Evolutionary conservation across 2,329 filamentous ascomycete genomes (phyloP).

Genomic region (Stachybotrys chlorohalonatus): DNA sequence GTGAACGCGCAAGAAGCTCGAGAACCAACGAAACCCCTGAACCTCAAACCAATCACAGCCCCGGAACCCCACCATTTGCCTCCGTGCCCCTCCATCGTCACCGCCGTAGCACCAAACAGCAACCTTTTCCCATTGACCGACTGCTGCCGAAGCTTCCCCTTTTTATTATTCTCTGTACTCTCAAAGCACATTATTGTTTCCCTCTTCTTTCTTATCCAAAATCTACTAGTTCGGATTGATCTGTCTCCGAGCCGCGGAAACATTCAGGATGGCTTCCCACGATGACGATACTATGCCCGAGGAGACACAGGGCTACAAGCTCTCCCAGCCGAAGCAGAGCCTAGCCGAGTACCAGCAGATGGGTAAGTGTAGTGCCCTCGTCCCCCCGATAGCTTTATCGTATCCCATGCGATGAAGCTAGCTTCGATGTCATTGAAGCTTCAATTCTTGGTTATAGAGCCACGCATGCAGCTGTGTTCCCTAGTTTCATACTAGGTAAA

Average conservation of each 20-base stretch:
- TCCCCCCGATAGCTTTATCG: not conserved
- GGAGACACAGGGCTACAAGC: conserved; percentile 93
- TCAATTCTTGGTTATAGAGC: no score
- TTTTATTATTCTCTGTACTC: not conserved
- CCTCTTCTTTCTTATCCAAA: not conserved
- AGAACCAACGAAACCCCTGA: not conserved
- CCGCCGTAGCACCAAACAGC: not conserved
- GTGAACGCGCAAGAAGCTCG: no score
- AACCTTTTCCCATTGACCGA: conserved; percentile 3
- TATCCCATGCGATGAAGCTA: not conserved
- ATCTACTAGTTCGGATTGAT: not conserved
- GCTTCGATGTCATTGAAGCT: not conserved
- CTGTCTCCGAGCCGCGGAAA: not conserved
- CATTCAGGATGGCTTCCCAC: conserved; percentile 53
- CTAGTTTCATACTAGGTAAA: not conserved
- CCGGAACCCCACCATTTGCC: not conserved
- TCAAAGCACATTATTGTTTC: not conserved
- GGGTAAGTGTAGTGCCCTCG: conserved; percentile 46
- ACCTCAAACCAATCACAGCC: not conserved
- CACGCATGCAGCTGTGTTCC: no score
- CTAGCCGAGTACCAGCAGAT: conserved; percentile 90
- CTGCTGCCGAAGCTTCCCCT: conserved; percentile 1
- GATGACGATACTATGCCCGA: conserved; percentile 79
- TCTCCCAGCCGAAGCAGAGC: conserved; percentile 93
- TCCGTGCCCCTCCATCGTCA: conserved; percentile 4